Percentiles rank a stretch among this genome's conserved stretches.
Evolutionary conservation across 805 yeast genomes (phyloP).

Genomic region (Zygosaccharomyces lentus): DNA sequence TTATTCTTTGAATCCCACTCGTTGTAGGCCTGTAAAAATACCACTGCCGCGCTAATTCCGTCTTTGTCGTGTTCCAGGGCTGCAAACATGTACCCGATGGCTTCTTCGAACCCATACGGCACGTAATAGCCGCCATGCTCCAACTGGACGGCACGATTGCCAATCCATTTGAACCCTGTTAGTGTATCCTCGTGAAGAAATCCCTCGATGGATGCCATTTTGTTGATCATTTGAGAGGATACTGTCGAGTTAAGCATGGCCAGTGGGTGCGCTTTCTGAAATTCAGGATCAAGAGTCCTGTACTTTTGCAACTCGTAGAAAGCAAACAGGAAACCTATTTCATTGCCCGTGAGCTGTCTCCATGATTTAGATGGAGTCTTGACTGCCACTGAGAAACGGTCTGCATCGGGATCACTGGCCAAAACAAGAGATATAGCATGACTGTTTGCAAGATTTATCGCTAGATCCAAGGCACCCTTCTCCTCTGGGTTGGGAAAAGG

Average conservation of each 20-base stretch:
- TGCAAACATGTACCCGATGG: conserved; percentile 89
- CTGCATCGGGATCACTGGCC: conserved; percentile 97
- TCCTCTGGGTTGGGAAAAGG: conserved; percentile 95
- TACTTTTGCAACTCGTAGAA: conserved; percentile 46
- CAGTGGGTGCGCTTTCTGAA: conserved; percentile 39
- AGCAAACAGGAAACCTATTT: conserved; percentile 83
- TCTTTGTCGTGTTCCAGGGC: conserved; percentile 81
- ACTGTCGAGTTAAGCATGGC: conserved; percentile 81
- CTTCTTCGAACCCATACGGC: conserved; percentile 93
- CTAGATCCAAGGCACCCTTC: conserved; percentile 78
- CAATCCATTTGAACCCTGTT: conserved; percentile 98
- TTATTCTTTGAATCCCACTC: conserved; percentile 47
- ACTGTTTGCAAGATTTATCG: conserved; percentile 51
- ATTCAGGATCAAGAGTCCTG: conserved; percentile 22
- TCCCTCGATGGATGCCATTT: conserved; percentile 60
- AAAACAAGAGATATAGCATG: conserved; percentile 52
- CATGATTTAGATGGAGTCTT: conserved; percentile 45
- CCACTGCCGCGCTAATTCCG: conserved; percentile 75
- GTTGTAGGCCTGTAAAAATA: conserved; percentile 68
- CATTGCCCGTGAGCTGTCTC: conserved; percentile 87
- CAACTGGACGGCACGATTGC: conserved; percentile 75
- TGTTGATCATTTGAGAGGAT: conserved; percentile 72
- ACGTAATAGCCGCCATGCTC: conserved; percentile 61
- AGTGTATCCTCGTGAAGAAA: conserved; percentile 73
- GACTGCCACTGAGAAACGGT: conserved; percentile 80